Percentiles rank a stretch among this genome's conserved stretches.
Conservation (phyloP, 768 basidiomycete genomes). For the Lyophyllum shimeji region DNA sequence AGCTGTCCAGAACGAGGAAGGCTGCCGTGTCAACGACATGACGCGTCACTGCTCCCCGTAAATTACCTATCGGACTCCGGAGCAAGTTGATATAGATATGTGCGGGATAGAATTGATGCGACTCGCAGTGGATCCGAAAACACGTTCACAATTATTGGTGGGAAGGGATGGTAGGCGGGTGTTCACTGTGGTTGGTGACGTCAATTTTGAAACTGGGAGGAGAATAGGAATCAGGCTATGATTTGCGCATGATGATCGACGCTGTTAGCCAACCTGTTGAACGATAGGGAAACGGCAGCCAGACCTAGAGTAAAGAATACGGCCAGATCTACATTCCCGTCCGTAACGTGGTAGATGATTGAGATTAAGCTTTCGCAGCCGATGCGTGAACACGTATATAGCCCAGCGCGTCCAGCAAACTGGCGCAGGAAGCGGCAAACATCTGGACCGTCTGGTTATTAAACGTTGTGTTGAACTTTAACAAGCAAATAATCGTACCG, state of each 20-base stretch:
- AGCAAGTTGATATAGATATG: background rate
- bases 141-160: background rate
- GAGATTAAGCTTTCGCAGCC: background rate
- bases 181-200: background rate
- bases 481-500: conserved; percentile 2
- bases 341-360: background rate
- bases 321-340: background rate
- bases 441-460: conserved; percentile 1
- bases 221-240: background rate
- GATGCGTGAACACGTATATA: conserved; percentile 1
- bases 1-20: background rate
- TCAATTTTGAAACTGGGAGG: background rate
- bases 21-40: background rate
- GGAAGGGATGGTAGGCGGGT: background rate
- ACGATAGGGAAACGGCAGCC: background rate
- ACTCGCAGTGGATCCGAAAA: background rate
- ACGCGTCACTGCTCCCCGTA: background rate
- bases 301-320: background rate
- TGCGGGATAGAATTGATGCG: background rate
- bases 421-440: conserved; percentile 6
- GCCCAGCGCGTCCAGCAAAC: background rate
- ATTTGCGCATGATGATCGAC: background rate
- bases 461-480: conserved; percentile 3
- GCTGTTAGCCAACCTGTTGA: background rate
- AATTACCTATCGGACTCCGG: background rate